Percentiles rank a stretch among this genome's conserved stretches.
Evolutionary conservation across 805 yeast genomes (phyloP).

Genomic region (Millerozyma miso): DNA sequence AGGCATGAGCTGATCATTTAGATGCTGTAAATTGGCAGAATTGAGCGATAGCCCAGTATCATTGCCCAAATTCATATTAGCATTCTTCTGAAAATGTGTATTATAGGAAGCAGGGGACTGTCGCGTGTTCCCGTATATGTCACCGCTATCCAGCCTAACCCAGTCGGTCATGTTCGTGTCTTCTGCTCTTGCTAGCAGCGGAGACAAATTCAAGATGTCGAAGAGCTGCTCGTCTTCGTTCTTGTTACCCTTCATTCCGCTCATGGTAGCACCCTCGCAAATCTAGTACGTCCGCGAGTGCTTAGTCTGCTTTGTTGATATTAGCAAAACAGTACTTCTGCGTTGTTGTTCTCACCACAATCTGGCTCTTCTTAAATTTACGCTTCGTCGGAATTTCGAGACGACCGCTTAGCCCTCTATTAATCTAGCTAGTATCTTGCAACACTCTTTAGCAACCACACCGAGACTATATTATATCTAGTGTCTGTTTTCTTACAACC

Average conservation of each 20-base stretch:
- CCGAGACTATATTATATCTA: background rate
- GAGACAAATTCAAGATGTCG: slow-evolving; percentile 29
- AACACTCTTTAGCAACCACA: background rate
- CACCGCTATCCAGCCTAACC: background rate
- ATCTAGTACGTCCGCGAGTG: too few species aligned
- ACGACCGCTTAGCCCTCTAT: background rate
- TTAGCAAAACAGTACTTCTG: too few species aligned
- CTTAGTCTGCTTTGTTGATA: slow-evolving; percentile 5
- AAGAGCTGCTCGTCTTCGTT: slow-evolving; percentile 24
- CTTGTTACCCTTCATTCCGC: slow-evolving; percentile 1
- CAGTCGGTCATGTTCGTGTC: background rate
- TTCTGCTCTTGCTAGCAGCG: slow-evolving; percentile 12
- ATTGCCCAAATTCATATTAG: slow-evolving; percentile 7
- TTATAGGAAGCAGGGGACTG: background rate
- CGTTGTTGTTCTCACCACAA: background rate
- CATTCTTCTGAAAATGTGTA: slow-evolving; percentile 6
- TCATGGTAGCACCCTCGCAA: too few species aligned
- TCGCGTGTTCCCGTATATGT: background rate
- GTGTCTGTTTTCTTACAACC: background rate
- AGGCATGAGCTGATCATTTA: slow-evolving; percentile 14
- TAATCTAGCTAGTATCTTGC: background rate
- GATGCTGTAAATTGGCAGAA: slow-evolving; percentile 9
- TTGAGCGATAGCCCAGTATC: slow-evolving; percentile 7
- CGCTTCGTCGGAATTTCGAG: background rate
- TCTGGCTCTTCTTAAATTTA: background rate